Base-by-base conservation (phyloP, 768 basidiomycete species). In the Boletellus ananas region DNA sequence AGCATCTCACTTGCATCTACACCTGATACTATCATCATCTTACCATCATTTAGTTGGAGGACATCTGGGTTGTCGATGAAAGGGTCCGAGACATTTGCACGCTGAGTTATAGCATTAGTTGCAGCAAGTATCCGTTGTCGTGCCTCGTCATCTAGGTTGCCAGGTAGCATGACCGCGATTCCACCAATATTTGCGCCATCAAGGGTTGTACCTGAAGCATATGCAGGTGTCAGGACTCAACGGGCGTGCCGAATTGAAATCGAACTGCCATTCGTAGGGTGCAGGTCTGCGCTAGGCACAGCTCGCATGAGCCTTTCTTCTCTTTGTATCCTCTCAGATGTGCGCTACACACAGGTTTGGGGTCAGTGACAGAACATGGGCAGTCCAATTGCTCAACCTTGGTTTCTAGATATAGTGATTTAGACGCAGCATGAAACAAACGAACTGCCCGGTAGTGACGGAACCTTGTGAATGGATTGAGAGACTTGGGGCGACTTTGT, bases 261-360 rank as follows among this genome's bases (percentile, higher is more conserved):
- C 13, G 27, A 54, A n/a, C 18, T 10, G 50, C 59, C 41, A 1
- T 45, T 1, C 0, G 38, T 23, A 2, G 10, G 11, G 23, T 14
- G 48, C 10, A 62, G 20, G 11, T 50, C 36, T 9, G 42, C 3
- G 10, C 10, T 20, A 17, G 58, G 35, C 13, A 63, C 42, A 1
- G 49, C 23, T 44, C 17, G 34, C 17, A 43, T 1, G 18, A 1
- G 34, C 4, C 8, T 6, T 9, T 18, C 17, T 0, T 45, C 18
- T 18, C 39, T 35, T 2, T 47, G 49, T 7, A 58, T 59, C 23
- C 6, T 40, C 40, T 55, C 57, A 0, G 52, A 58, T 3, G 36
- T 58, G 1, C 18, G 14, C 52, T 59, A 18, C 14, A 25, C 6
- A n/a, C 2, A 18, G 13, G 18, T 4, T 18, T 27, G 41, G 13